A percentile compares a stretch with the other conserved stretches of the same genome.
phyloP scores from a whole-genome alignment of 345 rosid genomes.

The Gossypium stocksii region DNA sequence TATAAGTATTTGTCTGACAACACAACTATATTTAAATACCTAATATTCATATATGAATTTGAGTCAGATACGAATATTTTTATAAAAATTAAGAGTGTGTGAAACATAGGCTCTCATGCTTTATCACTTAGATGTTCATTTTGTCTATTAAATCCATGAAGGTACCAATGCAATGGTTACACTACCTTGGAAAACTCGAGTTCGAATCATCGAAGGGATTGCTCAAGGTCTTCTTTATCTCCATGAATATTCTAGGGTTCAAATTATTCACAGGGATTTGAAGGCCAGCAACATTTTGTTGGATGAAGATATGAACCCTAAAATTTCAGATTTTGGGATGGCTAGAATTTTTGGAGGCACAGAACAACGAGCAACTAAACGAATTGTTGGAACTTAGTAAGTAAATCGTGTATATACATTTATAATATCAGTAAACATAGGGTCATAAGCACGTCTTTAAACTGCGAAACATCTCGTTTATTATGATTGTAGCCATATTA shows the following conservation, averaged over 20 bases:
- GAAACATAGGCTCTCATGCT: too few relatives aligned
- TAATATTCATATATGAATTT: neutral
- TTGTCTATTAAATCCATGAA: neutral
- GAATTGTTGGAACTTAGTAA: conserved; percentile 16
- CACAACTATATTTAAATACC: neutral
- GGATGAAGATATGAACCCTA: conserved; percentile 13
- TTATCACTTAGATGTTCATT: neutral
- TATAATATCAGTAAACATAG: too few relatives aligned
- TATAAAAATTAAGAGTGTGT: neutral
- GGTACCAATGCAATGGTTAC: neutral
- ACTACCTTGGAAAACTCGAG: conserved; percentile 7
- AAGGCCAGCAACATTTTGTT: conserved; percentile 18
- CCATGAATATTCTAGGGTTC: conserved; percentile 12
- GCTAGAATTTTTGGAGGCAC: conserved; percentile 11
- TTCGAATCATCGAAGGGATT: conserved; percentile 13
- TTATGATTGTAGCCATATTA: neutral
- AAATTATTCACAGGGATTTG: conserved; percentile 20
- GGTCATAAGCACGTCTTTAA: too few relatives aligned
- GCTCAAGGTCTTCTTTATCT: conserved; percentile 22
- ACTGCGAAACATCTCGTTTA: neutral
- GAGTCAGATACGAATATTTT: neutral
- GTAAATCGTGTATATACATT: neutral
- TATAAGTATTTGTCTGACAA: too few relatives aligned
- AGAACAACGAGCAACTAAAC: conserved; percentile 1
- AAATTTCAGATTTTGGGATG: conserved; percentile 19